Evolutionary conservation across 2,329 filamentous ascomycete genomes (phyloP).

Genomic region (Fusarium ramigenum): DNA sequence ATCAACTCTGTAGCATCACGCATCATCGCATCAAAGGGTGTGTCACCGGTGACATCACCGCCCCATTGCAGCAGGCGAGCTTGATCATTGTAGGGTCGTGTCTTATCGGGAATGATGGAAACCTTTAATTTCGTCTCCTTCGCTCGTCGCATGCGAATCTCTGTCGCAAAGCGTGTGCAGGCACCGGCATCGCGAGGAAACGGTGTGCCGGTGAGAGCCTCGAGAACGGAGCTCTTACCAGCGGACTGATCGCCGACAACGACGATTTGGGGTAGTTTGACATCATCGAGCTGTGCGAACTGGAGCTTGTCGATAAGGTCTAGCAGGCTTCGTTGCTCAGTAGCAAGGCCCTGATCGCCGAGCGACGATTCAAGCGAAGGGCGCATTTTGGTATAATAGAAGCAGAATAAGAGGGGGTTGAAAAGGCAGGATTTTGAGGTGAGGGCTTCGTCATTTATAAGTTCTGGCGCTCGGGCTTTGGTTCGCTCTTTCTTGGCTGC

Average conservation of each 20-base stretch:
- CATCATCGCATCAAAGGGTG: slow-evolving; percentile 62
- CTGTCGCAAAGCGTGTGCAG: slow-evolving; percentile 70
- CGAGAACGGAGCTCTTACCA: slow-evolving; percentile 71
- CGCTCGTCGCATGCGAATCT: slow-evolving; percentile 63
- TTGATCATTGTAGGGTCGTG: slow-evolving; percentile 58
- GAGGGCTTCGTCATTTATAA: slow-evolving; percentile 36
- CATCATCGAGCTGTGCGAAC: slow-evolving; percentile 61
- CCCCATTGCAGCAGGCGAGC: slow-evolving; percentile 58
- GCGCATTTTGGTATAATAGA: slow-evolving; percentile 46
- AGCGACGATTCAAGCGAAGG: slow-evolving; percentile 59
- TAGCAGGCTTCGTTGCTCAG: slow-evolving; percentile 65
- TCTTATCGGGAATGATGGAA: slow-evolving; percentile 65
- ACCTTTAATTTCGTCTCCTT: slow-evolving; percentile 57
- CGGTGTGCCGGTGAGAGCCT: slow-evolving; percentile 69
- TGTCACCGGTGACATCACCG: slow-evolving; percentile 55
- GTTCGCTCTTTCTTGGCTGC: slow-evolving; percentile 37
- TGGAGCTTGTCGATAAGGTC: slow-evolving; percentile 67
- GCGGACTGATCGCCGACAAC: slow-evolving; percentile 72
- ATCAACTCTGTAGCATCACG: slow-evolving; percentile 60
- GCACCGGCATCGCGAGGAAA: slow-evolving; percentile 69
- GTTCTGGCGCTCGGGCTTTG: slow-evolving; percentile 29
- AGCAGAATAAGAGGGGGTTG: slow-evolving; percentile 31
- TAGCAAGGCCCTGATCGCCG: slow-evolving; percentile 59
- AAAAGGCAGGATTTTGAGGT: neutral
- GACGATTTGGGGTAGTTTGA: slow-evolving; percentile 68